Evolutionary conservation across 1,284 basidiomycete species (phyloP).

Genomic region (Cryptococcus hybrid): DNA sequence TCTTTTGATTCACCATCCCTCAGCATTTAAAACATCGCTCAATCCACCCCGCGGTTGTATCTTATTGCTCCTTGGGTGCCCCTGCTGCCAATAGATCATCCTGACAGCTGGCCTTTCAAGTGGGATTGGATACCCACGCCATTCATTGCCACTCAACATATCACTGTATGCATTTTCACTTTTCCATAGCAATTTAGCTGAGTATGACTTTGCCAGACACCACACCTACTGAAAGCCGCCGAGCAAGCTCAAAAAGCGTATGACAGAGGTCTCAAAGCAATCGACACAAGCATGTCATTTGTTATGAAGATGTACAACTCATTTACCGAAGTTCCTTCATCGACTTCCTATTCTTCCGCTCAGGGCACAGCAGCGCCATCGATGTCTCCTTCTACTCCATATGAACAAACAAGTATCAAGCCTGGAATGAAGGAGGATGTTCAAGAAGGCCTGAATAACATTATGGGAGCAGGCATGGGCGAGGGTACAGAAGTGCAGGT

Average conservation of each 20-base stretch:
- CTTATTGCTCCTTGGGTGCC: conserved; percentile 46
- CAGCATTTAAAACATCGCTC: conserved; percentile 23
- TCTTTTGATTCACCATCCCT: conserved; percentile 31
- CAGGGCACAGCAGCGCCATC: not conserved
- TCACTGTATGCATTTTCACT: conserved; percentile 24
- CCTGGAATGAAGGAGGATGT: conserved; percentile 1
- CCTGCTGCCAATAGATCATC: conserved; percentile 29
- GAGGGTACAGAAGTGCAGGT: conserved; percentile 10
- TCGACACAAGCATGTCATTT: conserved; percentile 9
- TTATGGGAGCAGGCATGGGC: conserved; percentile 7
- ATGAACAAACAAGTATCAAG: not conserved
- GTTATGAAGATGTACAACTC: conserved; percentile 16
- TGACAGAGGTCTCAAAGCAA: conserved; percentile 15
- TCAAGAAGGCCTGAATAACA: conserved; percentile 2
- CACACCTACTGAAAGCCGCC: conserved; percentile 19
- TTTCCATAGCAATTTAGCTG: not conserved
- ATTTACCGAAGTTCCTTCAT: conserved; percentile 4
- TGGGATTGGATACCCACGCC: conserved; percentile 42
- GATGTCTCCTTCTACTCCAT: not conserved
- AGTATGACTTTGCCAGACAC: conserved; percentile 10
- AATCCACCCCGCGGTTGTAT: conserved; percentile 35
- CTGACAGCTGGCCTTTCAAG: conserved; percentile 37
- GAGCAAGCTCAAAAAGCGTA: conserved; percentile 16
- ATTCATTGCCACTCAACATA: conserved; percentile 40
- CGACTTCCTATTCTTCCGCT: not conserved